Percentiles rank a stretch among this genome's conserved stretches.
phyloP scores from a whole-genome alignment of 2,329 filamentous ascomycete genomes.

The Pseudocercospora vitis region DNA sequence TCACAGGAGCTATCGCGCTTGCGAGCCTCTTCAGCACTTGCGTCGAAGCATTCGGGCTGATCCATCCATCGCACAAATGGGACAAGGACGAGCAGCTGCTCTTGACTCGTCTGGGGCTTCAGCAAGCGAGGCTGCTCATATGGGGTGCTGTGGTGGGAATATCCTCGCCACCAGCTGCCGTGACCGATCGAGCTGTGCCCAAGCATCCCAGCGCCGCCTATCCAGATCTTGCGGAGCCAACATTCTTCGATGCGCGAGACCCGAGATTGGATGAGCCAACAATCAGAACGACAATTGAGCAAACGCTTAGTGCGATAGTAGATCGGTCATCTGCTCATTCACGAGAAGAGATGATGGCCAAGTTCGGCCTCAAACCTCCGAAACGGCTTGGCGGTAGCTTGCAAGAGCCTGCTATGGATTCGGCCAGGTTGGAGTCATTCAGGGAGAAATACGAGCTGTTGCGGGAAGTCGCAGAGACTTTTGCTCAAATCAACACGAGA shows the following conservation, averaged over 20 bases:
- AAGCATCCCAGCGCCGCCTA: constrained; percentile 46
- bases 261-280: constrained; percentile 43
- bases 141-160: constrained; percentile 52
- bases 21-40: constrained; percentile 50
- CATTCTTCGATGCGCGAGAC: constrained; percentile 48
- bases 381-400: constrained; percentile 41
- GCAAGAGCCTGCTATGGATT: constrained; percentile 45
- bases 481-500: constrained; percentile 36
- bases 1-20: constrained; percentile 45
- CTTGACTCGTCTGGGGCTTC: constrained; percentile 46
- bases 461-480: constrained; percentile 40
- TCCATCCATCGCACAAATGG: constrained; percentile 46
- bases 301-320: constrained; percentile 47
- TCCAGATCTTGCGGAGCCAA: constrained; percentile 46
- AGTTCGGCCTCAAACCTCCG: constrained; percentile 47
- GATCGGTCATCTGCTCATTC: constrained; percentile 41
- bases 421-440: constrained; percentile 47
- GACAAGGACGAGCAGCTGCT: constrained; percentile 47
- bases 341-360: constrained; percentile 48
- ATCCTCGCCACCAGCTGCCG: constrained; percentile 44
- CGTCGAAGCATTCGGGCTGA: constrained; percentile 50
- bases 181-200: constrained; percentile 48
- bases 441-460: constrained; percentile 47
- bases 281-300: constrained; percentile 42
- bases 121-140: constrained; percentile 50